phyloP scores from a whole-genome alignment of 768 basidiomycete genomes.

The Tylopilus felleus region DNA sequence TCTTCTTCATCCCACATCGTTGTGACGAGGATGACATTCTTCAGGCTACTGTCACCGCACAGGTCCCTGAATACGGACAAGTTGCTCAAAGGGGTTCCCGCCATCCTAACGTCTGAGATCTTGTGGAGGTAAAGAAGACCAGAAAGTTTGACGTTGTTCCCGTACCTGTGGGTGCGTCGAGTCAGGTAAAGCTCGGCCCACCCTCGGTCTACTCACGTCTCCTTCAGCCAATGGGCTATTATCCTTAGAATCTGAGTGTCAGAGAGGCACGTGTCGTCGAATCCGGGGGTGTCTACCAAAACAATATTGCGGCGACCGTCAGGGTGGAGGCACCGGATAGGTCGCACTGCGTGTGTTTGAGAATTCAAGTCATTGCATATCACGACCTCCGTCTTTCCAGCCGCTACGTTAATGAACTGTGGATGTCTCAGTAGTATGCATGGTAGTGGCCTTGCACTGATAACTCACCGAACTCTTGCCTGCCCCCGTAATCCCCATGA shows the following conservation, averaged over 20 bases:
- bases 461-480: constrained; percentile 22
- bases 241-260: constrained; percentile 10
- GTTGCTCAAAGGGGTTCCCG: constrained; percentile 10
- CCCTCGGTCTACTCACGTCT: constrained; percentile 7
- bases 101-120: constrained; percentile 1
- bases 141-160: background rate
- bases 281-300: constrained; percentile 19
- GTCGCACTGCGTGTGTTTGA: constrained; percentile 3
- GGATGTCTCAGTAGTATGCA: background rate
- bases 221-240: constrained; percentile 15
- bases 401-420: constrained; percentile 14
- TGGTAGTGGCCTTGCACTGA: background rate
- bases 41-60: constrained; percentile 9
- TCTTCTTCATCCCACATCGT: constrained; percentile 19
- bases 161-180: background rate
- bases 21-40: constrained; percentile 17
- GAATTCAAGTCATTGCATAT: constrained; percentile 2
- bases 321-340: constrained; percentile 13
- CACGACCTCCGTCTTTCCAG: background rate
- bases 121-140: constrained; percentile 4
- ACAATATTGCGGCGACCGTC: constrained; percentile 12
- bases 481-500: constrained; percentile 16
- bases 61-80: background rate
- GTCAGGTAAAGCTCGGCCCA: background rate
- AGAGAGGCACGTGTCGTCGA: constrained; percentile 12